Base-by-base conservation (phyloP, 768 basidiomycete genomes). In the Strobilomyces dryophilus region DNA sequence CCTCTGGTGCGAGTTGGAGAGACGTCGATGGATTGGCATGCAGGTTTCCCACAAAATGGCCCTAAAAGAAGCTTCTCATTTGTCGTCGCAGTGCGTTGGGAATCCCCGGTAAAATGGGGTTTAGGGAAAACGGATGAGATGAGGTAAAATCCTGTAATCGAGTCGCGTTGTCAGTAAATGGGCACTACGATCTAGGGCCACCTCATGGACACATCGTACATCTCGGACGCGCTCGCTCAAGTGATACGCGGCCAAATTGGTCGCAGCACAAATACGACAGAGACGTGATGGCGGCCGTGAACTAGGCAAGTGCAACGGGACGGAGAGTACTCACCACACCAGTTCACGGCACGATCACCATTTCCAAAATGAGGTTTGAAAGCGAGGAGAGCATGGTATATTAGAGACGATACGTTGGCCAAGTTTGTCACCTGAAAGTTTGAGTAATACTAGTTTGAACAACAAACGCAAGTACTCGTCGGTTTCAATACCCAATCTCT, bases 41-140 rank as follows among this genome's bases (percentile, higher is more conserved):
- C 95, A 2, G 94, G 95, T 60, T 87, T 89, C 48, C 94, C 94
- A 59, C 84, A 86, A 71, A 95, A 97, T 0, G 93, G 92, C 1
- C 87, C 92, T 7, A 94, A 74, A 40, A 92, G 71, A 9, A 95
- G 49, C 60, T 42, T 51, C 57, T 56, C 24, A 35, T 49, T 31
- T 40, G 43, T 46, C 41, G 54, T 36, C 31, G 31, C 20, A 44
- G 59, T 40, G 55, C 54, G 40, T 56, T 57, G 57, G 47, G 55
- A 46, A 40, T 56, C 47, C 48, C 47, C 54, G 17, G 57, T 8
- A 56, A 59, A 64, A 47, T 51, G 70, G 61, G 62, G 81, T 68
- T 41, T 41, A 21, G 88, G 87, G 66, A 87, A 89, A 45, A 88
- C 71, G 31, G 72, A 69, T 1, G 86, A 74, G 53, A 81, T 71